A percentile compares a stretch with the other conserved stretches of the same genome.
Evolutionary conservation across 2,329 filamentous ascomycete species (phyloP).

Genomic region (Aspergillus texensis): DNA sequence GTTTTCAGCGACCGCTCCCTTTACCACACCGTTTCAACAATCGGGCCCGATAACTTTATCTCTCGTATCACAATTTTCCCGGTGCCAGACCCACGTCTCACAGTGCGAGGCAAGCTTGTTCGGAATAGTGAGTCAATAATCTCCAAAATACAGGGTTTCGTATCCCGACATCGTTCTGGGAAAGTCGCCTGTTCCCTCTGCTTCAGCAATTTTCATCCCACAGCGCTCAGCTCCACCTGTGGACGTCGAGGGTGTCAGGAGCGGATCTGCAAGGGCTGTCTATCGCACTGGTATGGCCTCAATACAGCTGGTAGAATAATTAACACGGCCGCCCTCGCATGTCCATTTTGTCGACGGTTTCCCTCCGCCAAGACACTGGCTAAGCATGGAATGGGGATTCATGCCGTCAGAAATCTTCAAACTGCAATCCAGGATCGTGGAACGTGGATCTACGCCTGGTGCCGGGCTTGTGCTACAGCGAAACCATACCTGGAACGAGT

Average conservation of each 20-base stretch:
- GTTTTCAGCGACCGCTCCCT: conserved; percentile 44
- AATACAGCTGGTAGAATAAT: conserved; percentile 49
- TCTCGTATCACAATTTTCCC: conserved; percentile 44
- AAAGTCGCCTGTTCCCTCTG: conserved; percentile 51
- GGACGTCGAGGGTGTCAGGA: conserved; percentile 51
- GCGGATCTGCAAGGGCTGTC: conserved; percentile 47
- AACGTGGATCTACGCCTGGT: conserved; percentile 55
- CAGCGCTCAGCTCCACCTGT: conserved; percentile 47
- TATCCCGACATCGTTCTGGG: conserved; percentile 40
- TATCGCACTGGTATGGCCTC: conserved; percentile 50
- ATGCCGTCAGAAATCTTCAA: conserved; percentile 41
- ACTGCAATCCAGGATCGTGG: conserved; percentile 46
- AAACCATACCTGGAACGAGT: conserved; percentile 47
- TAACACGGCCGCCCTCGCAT: conserved; percentile 52
- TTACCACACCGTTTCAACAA: conserved; percentile 41
- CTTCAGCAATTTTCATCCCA: conserved; percentile 44
- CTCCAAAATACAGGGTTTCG: conserved; percentile 41
- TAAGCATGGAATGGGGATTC: conserved; percentile 38
- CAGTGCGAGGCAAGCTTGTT: conserved; percentile 45
- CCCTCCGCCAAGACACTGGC: conserved; percentile 44
- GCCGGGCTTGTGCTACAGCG: conserved; percentile 47
- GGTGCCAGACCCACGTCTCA: conserved; percentile 24
- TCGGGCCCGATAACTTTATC: conserved; percentile 38
- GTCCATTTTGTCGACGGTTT: conserved; percentile 54
- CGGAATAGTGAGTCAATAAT: conserved; percentile 45